Percentiles rank a stretch among this genome's conserved stretches.
phyloP scores from a whole-genome alignment of 345 rosid species.

The Eucalyptus polyanthemos region DNA sequence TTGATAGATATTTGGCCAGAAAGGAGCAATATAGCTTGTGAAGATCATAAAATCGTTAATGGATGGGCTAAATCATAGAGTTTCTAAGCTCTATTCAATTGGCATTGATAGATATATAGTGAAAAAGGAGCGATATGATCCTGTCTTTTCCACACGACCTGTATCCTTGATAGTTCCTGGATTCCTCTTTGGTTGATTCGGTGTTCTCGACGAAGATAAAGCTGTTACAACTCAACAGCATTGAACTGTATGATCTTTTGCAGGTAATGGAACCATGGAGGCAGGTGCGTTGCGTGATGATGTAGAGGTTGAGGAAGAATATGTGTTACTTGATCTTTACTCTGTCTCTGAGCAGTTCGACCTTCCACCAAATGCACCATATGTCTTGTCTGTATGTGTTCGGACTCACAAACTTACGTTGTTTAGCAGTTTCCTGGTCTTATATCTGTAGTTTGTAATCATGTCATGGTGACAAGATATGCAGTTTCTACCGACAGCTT shows the following conservation, averaged over 20 bases:
- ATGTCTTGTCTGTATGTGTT: conserved; percentile 28
- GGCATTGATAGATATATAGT: background rate
- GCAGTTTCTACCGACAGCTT: background rate
- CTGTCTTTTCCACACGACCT: background rate
- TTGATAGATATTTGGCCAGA: background rate
- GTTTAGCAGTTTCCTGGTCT: background rate
- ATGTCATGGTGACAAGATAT: background rate
- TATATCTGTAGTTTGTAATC: background rate
- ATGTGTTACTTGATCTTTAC: conserved; percentile 44
- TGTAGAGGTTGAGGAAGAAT: conserved; percentile 24
- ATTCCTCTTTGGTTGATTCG: background rate
- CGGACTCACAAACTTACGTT: background rate
- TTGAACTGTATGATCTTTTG: background rate
- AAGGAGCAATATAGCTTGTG: background rate
- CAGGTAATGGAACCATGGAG: conserved; percentile 13
- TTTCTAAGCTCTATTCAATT: background rate
- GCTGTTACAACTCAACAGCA: background rate
- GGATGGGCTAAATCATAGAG: background rate
- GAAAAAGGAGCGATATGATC: background rate
- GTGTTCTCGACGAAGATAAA: background rate
- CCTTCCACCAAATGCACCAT: conserved; percentile 36
- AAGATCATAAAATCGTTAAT: background rate
- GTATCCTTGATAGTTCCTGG: background rate
- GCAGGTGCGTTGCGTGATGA: background rate
- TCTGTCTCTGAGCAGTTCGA: conserved; percentile 22